Evolutionary conservation across 164 flowering plant species (phyloP).

Genomic region (Tetrastigma voinierianum): DNA sequence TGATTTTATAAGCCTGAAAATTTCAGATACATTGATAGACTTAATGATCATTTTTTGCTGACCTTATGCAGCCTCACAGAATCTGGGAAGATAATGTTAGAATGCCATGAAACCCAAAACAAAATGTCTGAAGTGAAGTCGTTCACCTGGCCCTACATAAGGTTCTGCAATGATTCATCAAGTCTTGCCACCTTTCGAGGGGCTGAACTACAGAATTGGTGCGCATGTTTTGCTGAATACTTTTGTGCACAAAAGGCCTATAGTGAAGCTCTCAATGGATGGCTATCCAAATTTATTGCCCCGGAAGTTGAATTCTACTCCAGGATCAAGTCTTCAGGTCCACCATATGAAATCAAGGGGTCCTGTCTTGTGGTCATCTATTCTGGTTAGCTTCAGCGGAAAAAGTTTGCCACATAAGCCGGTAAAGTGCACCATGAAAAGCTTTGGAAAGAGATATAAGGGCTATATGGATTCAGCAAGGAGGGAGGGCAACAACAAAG

Average conservation of each 20-base stretch:
- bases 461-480: conserved; percentile 22
- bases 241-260: conserved; percentile 18
- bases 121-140: conserved; percentile 17
- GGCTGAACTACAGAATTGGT: conserved; percentile 19
- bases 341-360: conserved; percentile 6
- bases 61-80: conserved; percentile 17
- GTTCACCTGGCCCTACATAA: conserved; percentile 13
- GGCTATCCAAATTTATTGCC: conserved; percentile 18
- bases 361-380: conserved; percentile 14
- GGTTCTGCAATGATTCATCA: conserved; percentile 18
- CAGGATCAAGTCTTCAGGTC: neutral
- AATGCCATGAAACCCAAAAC: conserved; percentile 22
- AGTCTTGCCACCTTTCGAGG: conserved; percentile 26
- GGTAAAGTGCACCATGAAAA: conserved; percentile 17
- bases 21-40: neutral
- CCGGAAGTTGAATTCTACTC: conserved; percentile 12
- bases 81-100: conserved; percentile 28
- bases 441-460: conserved; percentile 12
- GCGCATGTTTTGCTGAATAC: conserved; percentile 10
- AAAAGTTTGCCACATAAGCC: conserved; percentile 15
- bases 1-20: neutral
- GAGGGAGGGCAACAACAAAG: conserved; percentile 16
- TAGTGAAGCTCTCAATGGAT: conserved; percentile 16
- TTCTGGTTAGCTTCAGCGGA: conserved; percentile 18
- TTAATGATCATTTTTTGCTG: neutral